Base-by-base conservation (phyloP, 2,329 filamentous ascomycete species). In the Alternaria sp. region DNA sequence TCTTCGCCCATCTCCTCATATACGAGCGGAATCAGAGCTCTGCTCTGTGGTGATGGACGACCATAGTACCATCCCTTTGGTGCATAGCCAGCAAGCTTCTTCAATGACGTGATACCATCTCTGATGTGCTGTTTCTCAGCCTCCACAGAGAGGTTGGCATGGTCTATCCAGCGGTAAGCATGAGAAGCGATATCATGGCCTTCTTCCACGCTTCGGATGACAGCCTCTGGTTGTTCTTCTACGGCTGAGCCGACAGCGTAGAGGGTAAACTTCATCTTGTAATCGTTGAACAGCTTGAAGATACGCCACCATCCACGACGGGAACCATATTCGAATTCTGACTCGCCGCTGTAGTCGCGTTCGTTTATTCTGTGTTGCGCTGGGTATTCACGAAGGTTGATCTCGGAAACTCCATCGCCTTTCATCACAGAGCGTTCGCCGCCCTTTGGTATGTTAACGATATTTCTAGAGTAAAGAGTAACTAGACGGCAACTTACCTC, bases 1-100 rank as follows among this genome's bases (percentile, higher is more conserved):
- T 80, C 79, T 51, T 82, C 80, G 4, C 83, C 82, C 78, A 86
- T 81, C 70, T 86, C 84, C 59, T 83, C 80, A 69, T 84, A 85
- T 1, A 85, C 80, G 52, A 84, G 77, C n/a, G 80, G 81, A 1
- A 86, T 77, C 22, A 85, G 71, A 9, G 80, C 80, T 9, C 80
- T 74, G 8, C 80, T 82, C 42, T 83, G 81, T 1, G 82, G 81
- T 7, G 79, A 81, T 4, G 73, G 72, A 0, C 83, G 77, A 0
- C 83, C 83, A 55, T 84, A 84, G 74, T 85, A 86, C 77, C 82
- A 84, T 0, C 83, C 83, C 22, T 78, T 75, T 0, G 83, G 83
- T 9, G 80, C 81, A 56, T 82, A 80, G 1, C 83, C 83, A 4
- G 79, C 79, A 8, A 83, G 73, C 26, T 68, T 63, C 67, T 83